phyloP scores from a whole-genome alignment of 2,329 filamentous ascomycete genomes.

The Claviceps monticola region DNA sequence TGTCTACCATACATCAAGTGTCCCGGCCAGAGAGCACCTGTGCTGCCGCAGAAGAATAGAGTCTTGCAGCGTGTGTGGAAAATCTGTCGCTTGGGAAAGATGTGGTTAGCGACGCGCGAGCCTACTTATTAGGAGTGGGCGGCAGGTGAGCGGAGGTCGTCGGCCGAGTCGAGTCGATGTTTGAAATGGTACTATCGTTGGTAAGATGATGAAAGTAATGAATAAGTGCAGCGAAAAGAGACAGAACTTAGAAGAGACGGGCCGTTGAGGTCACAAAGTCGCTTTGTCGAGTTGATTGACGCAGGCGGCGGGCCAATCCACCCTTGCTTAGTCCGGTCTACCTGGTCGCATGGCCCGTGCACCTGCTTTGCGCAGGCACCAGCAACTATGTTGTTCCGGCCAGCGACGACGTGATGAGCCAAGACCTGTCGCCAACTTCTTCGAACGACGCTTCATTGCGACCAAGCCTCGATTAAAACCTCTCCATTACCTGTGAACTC shows the following conservation, averaged over 20 bases:
- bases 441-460: background rate
- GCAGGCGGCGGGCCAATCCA: background rate
- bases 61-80: background rate
- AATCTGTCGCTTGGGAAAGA: background rate
- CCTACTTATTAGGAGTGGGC: background rate
- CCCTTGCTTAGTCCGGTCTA: background rate
- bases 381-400: slow-evolving; percentile 13
- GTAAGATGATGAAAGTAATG: background rate
- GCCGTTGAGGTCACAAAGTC: background rate
- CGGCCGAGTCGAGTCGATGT: background rate
- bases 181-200: background rate
- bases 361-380: background rate
- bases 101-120: background rate
- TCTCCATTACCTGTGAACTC: background rate
- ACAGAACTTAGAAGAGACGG: background rate
- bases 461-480: background rate
- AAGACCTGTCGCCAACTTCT: no score
- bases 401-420: background rate
- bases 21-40: background rate
- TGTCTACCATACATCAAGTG: no score
- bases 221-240: background rate
- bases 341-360: background rate
- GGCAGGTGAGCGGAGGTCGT: background rate
- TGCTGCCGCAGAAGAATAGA: background rate
- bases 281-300: background rate